phyloP scores from a whole-genome alignment of 495 filamentous ascomycete species.

The Xylaria acuta region DNA sequence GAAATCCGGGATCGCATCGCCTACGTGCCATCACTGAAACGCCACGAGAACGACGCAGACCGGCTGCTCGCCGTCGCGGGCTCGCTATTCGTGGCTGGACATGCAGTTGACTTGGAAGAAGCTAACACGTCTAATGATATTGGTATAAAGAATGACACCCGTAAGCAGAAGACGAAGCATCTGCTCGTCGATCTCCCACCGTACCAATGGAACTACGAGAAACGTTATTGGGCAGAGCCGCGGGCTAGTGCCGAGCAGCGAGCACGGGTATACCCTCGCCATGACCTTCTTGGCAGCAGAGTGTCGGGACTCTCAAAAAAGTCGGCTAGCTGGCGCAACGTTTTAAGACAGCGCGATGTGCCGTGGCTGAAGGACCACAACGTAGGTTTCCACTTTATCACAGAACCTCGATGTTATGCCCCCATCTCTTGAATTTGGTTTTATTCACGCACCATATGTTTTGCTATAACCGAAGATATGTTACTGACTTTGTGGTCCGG shows the following conservation, averaged over 20 bases:
- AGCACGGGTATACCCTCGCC: slow-evolving; percentile 35
- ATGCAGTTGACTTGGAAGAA: slow-evolving; percentile 26
- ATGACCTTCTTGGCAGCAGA: slow-evolving; percentile 52
- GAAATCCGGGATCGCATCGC: slow-evolving; percentile 28
- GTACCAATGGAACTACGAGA: slow-evolving; percentile 55
- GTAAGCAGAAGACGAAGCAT: slow-evolving; percentile 25
- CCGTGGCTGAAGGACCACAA: slow-evolving; percentile 56
- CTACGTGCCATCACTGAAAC: slow-evolving; percentile 47
- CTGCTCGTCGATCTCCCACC: slow-evolving; percentile 32
- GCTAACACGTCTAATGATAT: slow-evolving; percentile 14
- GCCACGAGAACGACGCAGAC: slow-evolving; percentile 43
- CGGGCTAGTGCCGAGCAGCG: slow-evolving; percentile 38
- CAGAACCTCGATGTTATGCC: neutral
- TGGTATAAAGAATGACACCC: slow-evolving; percentile 25
- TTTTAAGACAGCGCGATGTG: slow-evolving; percentile 42
- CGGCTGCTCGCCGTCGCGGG: slow-evolving; percentile 48
- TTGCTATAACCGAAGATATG: no score
- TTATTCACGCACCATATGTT: no score
- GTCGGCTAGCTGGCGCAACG: slow-evolving; percentile 50
- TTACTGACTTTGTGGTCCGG: slow-evolving; percentile 1
- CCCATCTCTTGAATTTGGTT: neutral
- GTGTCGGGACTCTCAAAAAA: slow-evolving; percentile 36
- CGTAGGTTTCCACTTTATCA: slow-evolving; percentile 30
- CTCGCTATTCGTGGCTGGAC: slow-evolving; percentile 40
- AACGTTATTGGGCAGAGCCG: slow-evolving; percentile 48